Evolutionary conservation across 768 basidiomycete genomes (phyloP).

Genomic region (Podaxis mareebaensis): DNA sequence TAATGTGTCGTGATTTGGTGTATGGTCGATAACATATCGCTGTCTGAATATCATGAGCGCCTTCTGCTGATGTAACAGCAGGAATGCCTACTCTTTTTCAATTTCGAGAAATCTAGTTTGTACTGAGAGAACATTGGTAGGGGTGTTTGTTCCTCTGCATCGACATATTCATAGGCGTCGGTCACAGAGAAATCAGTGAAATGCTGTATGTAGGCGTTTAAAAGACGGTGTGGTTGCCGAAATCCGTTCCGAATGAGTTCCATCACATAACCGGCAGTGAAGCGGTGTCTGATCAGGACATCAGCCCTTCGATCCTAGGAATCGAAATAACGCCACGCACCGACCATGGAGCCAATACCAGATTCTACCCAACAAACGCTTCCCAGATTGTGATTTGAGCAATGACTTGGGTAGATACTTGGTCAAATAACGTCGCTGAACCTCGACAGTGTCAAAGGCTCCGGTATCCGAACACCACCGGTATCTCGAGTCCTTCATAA

Average conservation of each 20-base stretch:
- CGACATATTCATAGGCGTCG: conserved; percentile 33
- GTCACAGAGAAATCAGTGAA: conserved; percentile 41
- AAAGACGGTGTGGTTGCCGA: conserved; percentile 36
- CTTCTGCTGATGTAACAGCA: background rate
- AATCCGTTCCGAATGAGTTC: conserved; percentile 42
- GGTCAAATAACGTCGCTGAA: conserved; percentile 36
- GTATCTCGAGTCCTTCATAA: conserved; percentile 47
- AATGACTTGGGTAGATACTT: conserved; percentile 37
- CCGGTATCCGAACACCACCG: conserved; percentile 48
- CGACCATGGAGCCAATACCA: conserved; percentile 50
- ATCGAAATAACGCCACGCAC: conserved; percentile 23
- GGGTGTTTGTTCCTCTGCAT: conserved; percentile 27
- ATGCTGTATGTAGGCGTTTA: conserved; percentile 42
- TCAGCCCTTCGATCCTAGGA: background rate
- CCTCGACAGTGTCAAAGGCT: conserved; percentile 35
- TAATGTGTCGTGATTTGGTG: conserved; percentile 39
- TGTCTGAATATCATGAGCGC: conserved; percentile 25
- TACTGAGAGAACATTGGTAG: conserved; percentile 37
- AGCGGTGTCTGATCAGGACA: conserved; percentile 38
- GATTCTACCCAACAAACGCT: conserved; percentile 36
- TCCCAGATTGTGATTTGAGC: conserved; percentile 28
- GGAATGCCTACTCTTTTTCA: conserved; percentile 37
- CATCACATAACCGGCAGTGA: conserved; percentile 43
- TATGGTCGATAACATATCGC: conserved; percentile 38
- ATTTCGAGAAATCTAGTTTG: conserved; percentile 41